phyloP scores from a whole-genome alignment of 805 yeast species.

The Komagataella phaffii region DNA sequence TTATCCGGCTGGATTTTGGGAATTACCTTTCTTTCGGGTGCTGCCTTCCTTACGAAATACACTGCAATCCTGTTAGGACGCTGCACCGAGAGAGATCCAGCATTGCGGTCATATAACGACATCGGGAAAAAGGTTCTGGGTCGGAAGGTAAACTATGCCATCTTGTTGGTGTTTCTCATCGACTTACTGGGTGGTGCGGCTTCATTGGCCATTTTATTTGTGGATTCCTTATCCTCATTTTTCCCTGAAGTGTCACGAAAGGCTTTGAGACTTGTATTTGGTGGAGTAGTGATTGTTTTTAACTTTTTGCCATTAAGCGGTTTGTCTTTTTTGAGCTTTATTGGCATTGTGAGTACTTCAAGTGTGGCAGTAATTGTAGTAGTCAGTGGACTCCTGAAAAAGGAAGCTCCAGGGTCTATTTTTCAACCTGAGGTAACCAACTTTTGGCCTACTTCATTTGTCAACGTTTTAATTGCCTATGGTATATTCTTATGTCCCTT shows the following conservation, averaged over 20 bases:
- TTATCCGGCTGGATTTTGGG: conserved; percentile 59
- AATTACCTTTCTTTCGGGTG: conserved; percentile 21
- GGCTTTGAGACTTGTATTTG: conserved; percentile 27
- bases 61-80: conserved; percentile 43
- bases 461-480: conserved; percentile 41
- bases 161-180: conserved; percentile 34
- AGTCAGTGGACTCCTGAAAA: conserved; percentile 50
- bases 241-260: conserved; percentile 25
- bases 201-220: conserved; percentile 42
- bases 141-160: conserved; percentile 22
- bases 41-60: conserved; percentile 35
- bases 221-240: conserved; percentile 43
- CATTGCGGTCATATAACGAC: conserved; percentile 42
- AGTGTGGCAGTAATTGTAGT: conserved; percentile 46
- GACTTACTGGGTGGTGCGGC: conserved; percentile 52
- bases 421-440: conserved; percentile 49
- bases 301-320: conserved; percentile 63
- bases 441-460: conserved; percentile 42
- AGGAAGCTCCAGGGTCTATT: conserved; percentile 62
- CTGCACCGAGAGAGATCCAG: conserved; percentile 25
- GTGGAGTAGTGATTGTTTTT: conserved; percentile 24
- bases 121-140: conserved; percentile 42
- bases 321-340: conserved; percentile 51
- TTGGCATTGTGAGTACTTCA: conserved; percentile 62
- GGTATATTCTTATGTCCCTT: conserved; percentile 71